Evolutionary conservation across 2,329 filamentous ascomycete genomes (phyloP).

Genomic region (Botrytis tulipae): DNA sequence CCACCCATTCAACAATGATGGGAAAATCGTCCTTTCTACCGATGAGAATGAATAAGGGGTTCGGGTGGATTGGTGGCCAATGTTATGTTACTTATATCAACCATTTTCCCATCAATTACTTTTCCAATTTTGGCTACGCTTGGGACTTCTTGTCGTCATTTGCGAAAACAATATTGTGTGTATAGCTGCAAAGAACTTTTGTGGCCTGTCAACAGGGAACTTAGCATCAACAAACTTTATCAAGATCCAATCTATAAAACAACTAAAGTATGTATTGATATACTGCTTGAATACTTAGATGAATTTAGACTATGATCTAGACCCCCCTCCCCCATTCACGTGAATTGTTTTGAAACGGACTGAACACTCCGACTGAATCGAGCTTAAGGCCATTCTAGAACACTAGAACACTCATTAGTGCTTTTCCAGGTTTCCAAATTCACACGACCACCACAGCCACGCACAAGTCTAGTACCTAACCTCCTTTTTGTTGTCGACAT

Average conservation of each 20-base stretch:
- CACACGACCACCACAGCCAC: neutral
- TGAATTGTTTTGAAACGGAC: neutral
- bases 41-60: neutral
- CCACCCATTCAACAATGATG: conserved; percentile 16
- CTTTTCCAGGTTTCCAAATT: neutral
- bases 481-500: neutral
- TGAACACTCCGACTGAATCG: neutral
- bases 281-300: neutral
- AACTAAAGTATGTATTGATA: neutral
- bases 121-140: neutral
- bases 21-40: neutral
- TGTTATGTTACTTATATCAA: neutral
- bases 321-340: neutral
- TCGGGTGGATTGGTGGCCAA: too few species aligned
- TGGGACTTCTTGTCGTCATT: neutral
- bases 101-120: neutral
- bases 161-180: neutral
- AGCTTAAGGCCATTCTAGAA: neutral
- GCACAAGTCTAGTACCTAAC: neutral
- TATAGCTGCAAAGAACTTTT: neutral
- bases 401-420: conserved; percentile 5
- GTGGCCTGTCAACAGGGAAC: neutral
- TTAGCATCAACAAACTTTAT: neutral
- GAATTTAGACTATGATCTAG: neutral
- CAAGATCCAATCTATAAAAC: neutral